Conservation (phyloP, 768 basidiomycete genomes). For the Auricularia cornea region DNA sequence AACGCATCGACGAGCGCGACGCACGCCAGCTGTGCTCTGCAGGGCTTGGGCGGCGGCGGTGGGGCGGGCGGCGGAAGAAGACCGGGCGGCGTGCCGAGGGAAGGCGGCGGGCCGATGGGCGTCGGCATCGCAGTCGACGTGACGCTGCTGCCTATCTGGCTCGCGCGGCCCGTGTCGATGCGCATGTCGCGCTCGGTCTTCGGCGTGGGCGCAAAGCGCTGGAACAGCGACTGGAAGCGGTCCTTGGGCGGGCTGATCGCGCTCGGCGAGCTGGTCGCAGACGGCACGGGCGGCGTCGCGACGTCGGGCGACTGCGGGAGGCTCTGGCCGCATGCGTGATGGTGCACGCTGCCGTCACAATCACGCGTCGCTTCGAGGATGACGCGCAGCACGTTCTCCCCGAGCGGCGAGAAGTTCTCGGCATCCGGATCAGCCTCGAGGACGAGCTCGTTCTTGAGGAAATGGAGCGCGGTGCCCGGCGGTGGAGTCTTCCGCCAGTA, state of each 20-base stretch:
- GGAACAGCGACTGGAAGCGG: neutral
- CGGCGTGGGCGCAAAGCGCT: neutral
- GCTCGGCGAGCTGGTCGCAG: neutral
- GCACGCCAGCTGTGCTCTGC: constrained; percentile 48
- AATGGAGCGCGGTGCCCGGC: neutral
- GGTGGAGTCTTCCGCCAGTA: neutral
- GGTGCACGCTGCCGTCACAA: neutral
- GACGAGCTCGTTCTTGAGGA: neutral
- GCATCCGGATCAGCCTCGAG: neutral
- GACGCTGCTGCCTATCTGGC: neutral
- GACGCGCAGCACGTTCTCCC: neutral
- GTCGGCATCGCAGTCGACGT: neutral
- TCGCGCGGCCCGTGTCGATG: neutral
- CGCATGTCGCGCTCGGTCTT: neutral
- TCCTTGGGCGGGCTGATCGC: neutral
- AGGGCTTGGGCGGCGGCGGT: constrained; percentile 4
- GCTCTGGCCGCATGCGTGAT: neutral
- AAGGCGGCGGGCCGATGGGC: neutral
- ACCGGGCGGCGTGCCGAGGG: neutral
- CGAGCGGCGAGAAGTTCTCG: neutral
- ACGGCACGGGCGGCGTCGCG: neutral
- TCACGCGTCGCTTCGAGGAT: neutral
- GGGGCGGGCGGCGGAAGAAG: neutral
- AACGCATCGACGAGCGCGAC: constrained; percentile 59
- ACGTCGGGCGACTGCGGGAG: neutral